Percentiles rank a stretch among this genome's conserved stretches.
These are phyloP conservation scores for Talaromyces atroroseus DNA, from an alignment of 2,329 filamentous ascomycete genomes.

Conservation along the genomic window DNA sequence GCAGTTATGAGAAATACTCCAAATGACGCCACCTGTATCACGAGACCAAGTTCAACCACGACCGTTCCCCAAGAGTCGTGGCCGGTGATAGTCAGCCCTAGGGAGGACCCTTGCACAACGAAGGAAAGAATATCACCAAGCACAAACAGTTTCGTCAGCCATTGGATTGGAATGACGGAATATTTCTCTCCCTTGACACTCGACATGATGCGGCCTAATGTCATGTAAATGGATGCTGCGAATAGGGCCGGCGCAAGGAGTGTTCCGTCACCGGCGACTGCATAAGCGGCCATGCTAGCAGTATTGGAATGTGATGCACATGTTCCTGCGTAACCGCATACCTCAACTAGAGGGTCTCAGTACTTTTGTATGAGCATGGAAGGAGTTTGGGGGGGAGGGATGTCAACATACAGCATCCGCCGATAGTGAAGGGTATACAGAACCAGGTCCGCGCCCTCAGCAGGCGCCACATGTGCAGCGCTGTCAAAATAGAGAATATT, in stretches of 20 bases:
- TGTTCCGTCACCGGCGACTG: neutral
- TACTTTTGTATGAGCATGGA: neutral
- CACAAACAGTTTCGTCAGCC: slow-evolving; percentile 31
- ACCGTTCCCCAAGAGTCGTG: neutral
- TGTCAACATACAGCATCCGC: slow-evolving; percentile 31
- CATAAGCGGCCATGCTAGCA: neutral
- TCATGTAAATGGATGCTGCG: slow-evolving; percentile 31
- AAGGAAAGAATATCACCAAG: slow-evolving; percentile 27
- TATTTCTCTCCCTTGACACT: slow-evolving; percentile 23
- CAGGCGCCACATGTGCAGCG: slow-evolving; percentile 39
- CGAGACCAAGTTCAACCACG: slow-evolving; percentile 16
- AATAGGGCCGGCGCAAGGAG: slow-evolving; percentile 33
- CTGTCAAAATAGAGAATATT: slow-evolving; percentile 42
- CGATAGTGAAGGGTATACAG: slow-evolving; percentile 36
- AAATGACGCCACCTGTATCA: slow-evolving; percentile 27
- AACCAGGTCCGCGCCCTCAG: slow-evolving; percentile 44
- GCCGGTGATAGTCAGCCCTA: neutral
- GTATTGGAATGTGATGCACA: neutral
- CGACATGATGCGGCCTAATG: slow-evolving; percentile 29
- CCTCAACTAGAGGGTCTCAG: neutral
- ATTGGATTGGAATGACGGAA: slow-evolving; percentile 21
- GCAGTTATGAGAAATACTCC: slow-evolving; percentile 24
- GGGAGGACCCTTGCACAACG: slow-evolving; percentile 21
- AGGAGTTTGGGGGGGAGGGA: too few relatives aligned
- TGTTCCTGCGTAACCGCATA: neutral